Conservation (phyloP, 2,329 filamentous ascomycete genomes). For the Sordariomycetes sp. region DNA sequence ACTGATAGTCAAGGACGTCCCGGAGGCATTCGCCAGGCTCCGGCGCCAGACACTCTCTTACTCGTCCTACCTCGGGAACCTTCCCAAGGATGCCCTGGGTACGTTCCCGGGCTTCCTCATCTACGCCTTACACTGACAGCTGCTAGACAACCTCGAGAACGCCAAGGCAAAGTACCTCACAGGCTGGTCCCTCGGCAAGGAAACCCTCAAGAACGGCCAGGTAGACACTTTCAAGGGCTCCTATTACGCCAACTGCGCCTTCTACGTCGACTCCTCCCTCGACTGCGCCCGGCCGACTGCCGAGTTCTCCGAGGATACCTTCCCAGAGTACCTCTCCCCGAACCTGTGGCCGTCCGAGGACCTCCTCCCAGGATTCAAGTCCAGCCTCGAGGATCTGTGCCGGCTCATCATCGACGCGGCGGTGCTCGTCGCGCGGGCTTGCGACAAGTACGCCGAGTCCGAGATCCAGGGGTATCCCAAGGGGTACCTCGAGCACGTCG, state of each 20-base stretch:
- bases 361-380: constrained; percentile 62
- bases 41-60: constrained; percentile 69
- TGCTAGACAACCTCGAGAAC: constrained; percentile 43
- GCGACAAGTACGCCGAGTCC: constrained; percentile 69
- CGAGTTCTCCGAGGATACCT: constrained; percentile 44
- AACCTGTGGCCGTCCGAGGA: constrained; percentile 74
- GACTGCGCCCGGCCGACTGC: constrained; percentile 47
- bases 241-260: constrained; percentile 74
- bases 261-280: constrained; percentile 52
- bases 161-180: constrained; percentile 49
- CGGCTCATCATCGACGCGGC: constrained; percentile 79
- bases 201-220: constrained; percentile 64
- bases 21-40: constrained; percentile 55
- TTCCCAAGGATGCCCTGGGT: constrained; percentile 62
- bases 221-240: constrained; percentile 73
- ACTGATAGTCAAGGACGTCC: constrained; percentile 80
- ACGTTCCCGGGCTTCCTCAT: constrained; percentile 10
- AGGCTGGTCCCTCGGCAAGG: constrained; percentile 72
- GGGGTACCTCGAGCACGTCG: constrained; percentile 77
- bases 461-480: constrained; percentile 65
- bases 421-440: constrained; percentile 77
- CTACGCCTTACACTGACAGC: neutral
- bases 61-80: constrained; percentile 76
- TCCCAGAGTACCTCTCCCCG: constrained; percentile 78
- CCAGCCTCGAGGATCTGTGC: constrained; percentile 63